Base-by-base conservation (phyloP, 1,284 basidiomycete genomes). In the Trametes polyzona region DNA sequence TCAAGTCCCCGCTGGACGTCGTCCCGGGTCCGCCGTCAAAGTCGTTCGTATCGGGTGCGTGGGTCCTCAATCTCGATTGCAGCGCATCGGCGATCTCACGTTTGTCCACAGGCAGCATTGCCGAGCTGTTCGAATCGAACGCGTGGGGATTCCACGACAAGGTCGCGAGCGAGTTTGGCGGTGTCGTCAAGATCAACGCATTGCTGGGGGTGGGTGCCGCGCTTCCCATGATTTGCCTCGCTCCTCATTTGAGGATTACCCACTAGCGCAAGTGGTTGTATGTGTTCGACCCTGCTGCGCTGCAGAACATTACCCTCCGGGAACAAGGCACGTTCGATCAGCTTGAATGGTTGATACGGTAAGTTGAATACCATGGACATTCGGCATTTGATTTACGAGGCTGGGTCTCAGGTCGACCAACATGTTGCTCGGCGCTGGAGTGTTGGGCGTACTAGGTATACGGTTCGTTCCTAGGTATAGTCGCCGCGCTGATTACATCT, bases 1-100 rank as follows among this genome's bases (percentile, higher is more conserved):
- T 55, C 23, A 50, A 40, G 27, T 68, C 65, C n/a, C 60, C 68
- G 1, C 41, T 69, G 10, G 69, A 70, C 51, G 57, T 65, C 24
- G 60, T 71, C 26, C 59, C 66, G 1, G 70, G 71, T 4, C 71
- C 71, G 8, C 39, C 53, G 2, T 46, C 60, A 37, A 37, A 53
- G 42, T 63, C 67, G 16, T 12, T 60, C 4, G 4, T 63, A 9
- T 50, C 61, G n/a, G 61, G 61, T 58, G 16, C 27, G 61, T 55
- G 11, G 17, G 6, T 19, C 51, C 27, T 37, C 44, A 24, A 46
- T 63, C 58, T 62, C 46, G 21, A 33, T 30, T n/a, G 27, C 7
- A 26, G 37, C 14, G n/a, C 33, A 12, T 23, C 11, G 24, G 10
- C 11, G 19, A 23, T 40, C 21, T 30, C 5, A 29, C 29, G 7